Evolutionary conservation across 306 rosid species (phyloP).

Genomic region (Oxytropis ochrocephala): DNA sequence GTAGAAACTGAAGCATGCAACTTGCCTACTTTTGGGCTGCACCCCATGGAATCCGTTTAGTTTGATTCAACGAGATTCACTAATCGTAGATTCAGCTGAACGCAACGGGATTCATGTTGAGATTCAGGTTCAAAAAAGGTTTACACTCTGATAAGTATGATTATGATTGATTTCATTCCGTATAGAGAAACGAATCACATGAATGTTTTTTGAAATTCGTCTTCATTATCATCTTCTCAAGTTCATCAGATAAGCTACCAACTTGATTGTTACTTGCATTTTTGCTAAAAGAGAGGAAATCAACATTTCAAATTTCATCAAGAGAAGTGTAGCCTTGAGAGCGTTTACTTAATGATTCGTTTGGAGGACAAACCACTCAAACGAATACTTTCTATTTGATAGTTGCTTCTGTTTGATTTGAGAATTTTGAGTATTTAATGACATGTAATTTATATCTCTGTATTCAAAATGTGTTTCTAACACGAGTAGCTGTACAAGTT

Average conservation of each 20-base stretch:
- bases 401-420: background rate
- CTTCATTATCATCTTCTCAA: background rate
- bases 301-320: background rate
- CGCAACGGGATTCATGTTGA: no score
- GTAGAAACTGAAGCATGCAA: no score
- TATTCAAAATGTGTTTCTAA: slow-evolving; percentile 9
- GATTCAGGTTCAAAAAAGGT: no score
- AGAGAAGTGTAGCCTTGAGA: background rate
- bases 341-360: background rate
- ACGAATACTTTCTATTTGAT: background rate
- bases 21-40: no score
- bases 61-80: no score
- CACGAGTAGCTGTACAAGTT: slow-evolving; percentile 13
- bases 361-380: background rate
- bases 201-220: background rate
- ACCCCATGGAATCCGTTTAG: no score
- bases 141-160: no score
- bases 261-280: background rate
- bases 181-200: no score
- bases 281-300: background rate
- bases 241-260: background rate
- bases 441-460: background rate
- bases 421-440: background rate
- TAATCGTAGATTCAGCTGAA: no score
- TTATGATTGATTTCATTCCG: no score